A percentile compares a stretch with the other conserved stretches of the same genome.
These are phyloP conservation scores for Microbotryum intermedium DNA, from an alignment of 1,284 basidiomycete genomes.

Conservation along the genomic window DNA sequence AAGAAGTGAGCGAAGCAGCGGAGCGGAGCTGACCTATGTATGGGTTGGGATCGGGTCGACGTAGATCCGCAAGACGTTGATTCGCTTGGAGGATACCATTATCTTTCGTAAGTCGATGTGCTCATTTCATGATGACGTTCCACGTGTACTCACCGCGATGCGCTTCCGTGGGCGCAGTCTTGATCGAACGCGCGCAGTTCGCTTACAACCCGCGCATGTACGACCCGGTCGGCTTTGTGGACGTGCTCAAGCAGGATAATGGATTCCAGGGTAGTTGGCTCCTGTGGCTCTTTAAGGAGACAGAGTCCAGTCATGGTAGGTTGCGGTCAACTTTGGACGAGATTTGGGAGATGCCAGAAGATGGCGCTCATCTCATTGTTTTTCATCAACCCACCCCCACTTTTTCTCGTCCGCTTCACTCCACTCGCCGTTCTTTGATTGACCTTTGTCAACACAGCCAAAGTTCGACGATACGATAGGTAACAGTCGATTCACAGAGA, in stretches of 20 bases:
- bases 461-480: slow-evolving; percentile 87
- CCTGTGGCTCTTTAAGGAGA: slow-evolving; percentile 95
- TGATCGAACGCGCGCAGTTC: slow-evolving; percentile 96
- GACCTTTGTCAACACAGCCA: too few relatives aligned
- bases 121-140: not conserved
- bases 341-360: slow-evolving; percentile 19
- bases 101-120: slow-evolving; percentile 57
- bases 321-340: not conserved
- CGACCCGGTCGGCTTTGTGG: slow-evolving; percentile 52
- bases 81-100: slow-evolving; percentile 93
- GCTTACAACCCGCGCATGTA: slow-evolving; percentile 91
- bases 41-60: slow-evolving; percentile 62
- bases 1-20: not conserved
- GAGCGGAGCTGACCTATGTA: too few relatives aligned
- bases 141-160: not conserved
- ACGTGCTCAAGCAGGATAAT: slow-evolving; percentile 53
- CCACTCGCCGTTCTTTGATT: too few relatives aligned
- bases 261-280: slow-evolving; percentile 82
- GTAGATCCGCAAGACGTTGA: slow-evolving; percentile 76
- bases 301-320: slow-evolving; percentile 85
- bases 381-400: not conserved
- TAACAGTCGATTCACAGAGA: slow-evolving; percentile 35
- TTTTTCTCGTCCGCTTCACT: not conserved
- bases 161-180: slow-evolving; percentile 41
- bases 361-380: too few relatives aligned